These are phyloP conservation scores for Marasmius fiardii DNA, from an alignment of 1,284 basidiomycete species.

Conservation along the genomic window DNA sequence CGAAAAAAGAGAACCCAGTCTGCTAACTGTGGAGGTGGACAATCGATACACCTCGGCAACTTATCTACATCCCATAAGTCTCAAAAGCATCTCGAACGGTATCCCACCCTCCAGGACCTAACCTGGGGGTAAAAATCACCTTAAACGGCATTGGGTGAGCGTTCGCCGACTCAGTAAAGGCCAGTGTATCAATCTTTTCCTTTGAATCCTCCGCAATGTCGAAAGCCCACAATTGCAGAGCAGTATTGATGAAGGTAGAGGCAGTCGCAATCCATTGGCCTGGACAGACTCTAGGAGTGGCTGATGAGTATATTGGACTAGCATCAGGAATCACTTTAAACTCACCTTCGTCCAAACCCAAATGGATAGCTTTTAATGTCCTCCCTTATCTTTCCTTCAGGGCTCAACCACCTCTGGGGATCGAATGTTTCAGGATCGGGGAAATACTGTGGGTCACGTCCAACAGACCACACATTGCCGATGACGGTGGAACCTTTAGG, in stretches of 20 bases:
- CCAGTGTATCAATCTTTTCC: slow-evolving; percentile 51
- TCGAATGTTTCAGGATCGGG: slow-evolving; percentile 57
- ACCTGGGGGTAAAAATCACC: slow-evolving; percentile 44
- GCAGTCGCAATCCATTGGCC: slow-evolving; percentile 56
- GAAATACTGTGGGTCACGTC: slow-evolving; percentile 52
- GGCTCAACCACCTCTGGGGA: slow-evolving; percentile 54
- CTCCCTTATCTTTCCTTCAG: slow-evolving; percentile 43
- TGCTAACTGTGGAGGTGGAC: too few species aligned
- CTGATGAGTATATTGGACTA: neutral
- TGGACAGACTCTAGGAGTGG: slow-evolving; percentile 44
- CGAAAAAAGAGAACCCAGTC: too few species aligned
- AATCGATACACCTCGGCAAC: too few species aligned
- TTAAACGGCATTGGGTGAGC: slow-evolving; percentile 55
- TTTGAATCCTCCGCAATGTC: slow-evolving; percentile 41
- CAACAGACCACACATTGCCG: slow-evolving; percentile 63
- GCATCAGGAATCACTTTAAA: neutral
- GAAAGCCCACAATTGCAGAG: slow-evolving; percentile 61
- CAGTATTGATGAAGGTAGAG: slow-evolving; percentile 59
- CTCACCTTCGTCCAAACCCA: slow-evolving; percentile 56
- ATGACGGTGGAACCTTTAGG: slow-evolving; percentile 56
- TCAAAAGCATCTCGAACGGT: slow-evolving; percentile 12
- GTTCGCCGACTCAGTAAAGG: slow-evolving; percentile 55
- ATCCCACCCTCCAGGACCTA: slow-evolving; percentile 13
- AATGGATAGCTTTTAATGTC: slow-evolving; percentile 51
- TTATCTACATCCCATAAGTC: slow-evolving; percentile 11